Conservation (phyloP, 2,329 filamentous ascomycete species). For the Trichoderma semiorbis region DNA sequence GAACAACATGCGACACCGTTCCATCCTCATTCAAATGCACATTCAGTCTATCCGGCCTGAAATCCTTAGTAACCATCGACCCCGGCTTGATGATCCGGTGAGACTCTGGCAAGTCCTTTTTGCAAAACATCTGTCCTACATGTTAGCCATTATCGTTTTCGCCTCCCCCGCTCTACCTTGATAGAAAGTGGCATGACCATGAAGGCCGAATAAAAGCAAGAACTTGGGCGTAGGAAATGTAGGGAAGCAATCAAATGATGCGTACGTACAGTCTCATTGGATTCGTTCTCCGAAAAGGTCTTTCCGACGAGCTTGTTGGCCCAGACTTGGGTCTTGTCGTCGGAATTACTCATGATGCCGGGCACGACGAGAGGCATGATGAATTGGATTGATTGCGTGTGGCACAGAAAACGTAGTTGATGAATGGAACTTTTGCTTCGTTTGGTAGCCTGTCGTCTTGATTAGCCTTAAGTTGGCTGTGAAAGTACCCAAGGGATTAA, state of each 20-base stretch:
- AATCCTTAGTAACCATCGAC: slow-evolving; percentile 57
- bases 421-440: not conserved
- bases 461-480: not conserved
- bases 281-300: slow-evolving; percentile 50
- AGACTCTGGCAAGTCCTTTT: slow-evolving; percentile 55
- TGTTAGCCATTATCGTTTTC: not conserved
- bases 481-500: not conserved
- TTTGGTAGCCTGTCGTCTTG: not conserved
- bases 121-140: slow-evolving; percentile 53
- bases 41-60: slow-evolving; percentile 52
- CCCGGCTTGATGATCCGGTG: slow-evolving; percentile 56
- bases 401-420: not conserved
- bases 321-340: slow-evolving; percentile 55
- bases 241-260: not conserved
- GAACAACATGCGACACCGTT: slow-evolving; percentile 56
- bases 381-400: not conserved
- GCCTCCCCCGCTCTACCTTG: not conserved
- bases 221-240: no score
- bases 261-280: slow-evolving; percentile 55
- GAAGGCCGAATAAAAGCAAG: not conserved
- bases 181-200: not conserved
- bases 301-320: slow-evolving; percentile 61
- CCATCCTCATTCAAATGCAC: slow-evolving; percentile 59
- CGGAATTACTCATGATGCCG: slow-evolving; percentile 48
- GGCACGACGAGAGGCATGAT: slow-evolving; percentile 66